Conservation (phyloP, 108 stramenopile genomes). For the Cyclotella choctawhatcheeana region DNA sequence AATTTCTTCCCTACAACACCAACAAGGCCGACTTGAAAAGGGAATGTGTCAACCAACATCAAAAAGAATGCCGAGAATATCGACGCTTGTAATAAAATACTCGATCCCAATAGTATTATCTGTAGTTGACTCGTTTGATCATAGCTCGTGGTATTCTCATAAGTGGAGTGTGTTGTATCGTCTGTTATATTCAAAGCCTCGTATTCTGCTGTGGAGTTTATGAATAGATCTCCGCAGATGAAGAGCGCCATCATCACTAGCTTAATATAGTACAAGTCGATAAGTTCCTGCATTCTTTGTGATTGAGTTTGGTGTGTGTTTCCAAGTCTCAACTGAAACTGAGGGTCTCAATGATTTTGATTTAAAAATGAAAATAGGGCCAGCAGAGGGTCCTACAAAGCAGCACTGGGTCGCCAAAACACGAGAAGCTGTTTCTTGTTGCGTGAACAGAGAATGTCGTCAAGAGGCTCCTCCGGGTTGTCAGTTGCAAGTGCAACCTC, state of each 20-base stretch:
- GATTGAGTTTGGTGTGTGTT: not conserved
- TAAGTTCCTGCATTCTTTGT: not conserved
- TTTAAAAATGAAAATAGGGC: too few species aligned
- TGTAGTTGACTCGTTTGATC: conserved; percentile 31
- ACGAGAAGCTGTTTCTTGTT: too few species aligned
- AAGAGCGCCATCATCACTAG: conserved; percentile 21
- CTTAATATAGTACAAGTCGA: conserved; percentile 22
- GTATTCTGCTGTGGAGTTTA: conserved; percentile 36
- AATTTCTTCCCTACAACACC: conserved; percentile 15
- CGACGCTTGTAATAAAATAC: conserved; percentile 29
- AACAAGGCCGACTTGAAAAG: conserved; percentile 34
- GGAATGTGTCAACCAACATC: conserved; percentile 33
- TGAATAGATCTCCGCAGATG: conserved; percentile 14
- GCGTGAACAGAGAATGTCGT: too few species aligned
- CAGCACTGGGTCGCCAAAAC: too few species aligned
- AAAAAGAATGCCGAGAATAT: conserved; percentile 32
- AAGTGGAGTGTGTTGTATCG: not conserved
- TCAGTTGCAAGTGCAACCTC: not conserved
- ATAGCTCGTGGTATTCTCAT: conserved; percentile 2
- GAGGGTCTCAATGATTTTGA: not conserved
- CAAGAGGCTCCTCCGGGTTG: conserved; percentile 7
- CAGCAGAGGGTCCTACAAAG: too few species aligned
- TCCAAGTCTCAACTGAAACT: not conserved
- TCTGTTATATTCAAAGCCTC: conserved; percentile 2
- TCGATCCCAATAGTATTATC: conserved; percentile 24